phyloP scores from a whole-genome alignment of 768 basidiomycete genomes.

The Lactifluus volemus region DNA sequence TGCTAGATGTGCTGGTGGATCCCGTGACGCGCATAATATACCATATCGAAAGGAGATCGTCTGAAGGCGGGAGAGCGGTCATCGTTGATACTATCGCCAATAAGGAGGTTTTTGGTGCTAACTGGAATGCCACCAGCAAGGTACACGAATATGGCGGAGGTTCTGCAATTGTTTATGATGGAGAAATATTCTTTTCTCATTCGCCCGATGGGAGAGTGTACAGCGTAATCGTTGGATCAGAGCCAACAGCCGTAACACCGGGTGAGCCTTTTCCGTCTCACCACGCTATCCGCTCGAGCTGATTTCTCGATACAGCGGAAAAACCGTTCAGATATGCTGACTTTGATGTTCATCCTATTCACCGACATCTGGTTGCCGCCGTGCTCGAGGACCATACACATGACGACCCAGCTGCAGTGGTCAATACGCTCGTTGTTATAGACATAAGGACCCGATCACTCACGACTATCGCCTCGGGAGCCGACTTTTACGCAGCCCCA shows the following conservation, averaged over 20 bases:
- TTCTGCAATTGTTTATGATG: conserved; percentile 43
- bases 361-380: conserved; percentile 46
- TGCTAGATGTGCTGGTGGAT: conserved; percentile 47
- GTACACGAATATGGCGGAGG: conserved; percentile 73
- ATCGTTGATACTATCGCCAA: conserved; percentile 43
- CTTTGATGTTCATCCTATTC: conserved; percentile 47
- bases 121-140: conserved; percentile 46
- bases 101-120: conserved; percentile 44
- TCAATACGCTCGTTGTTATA: conserved; percentile 51
- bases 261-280: conserved; percentile 32
- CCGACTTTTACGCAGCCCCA: conserved; percentile 65
- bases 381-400: conserved; percentile 66
- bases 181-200: conserved; percentile 52
- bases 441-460: conserved; percentile 38
- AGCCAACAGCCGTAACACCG: conserved; percentile 47
- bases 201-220: conserved; percentile 47
- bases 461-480: conserved; percentile 41
- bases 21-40: conserved; percentile 37
- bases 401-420: conserved; percentile 40
- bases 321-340: conserved; percentile 53
- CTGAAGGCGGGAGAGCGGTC: conserved; percentile 45
- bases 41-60: conserved; percentile 52
- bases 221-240: conserved; percentile 24
- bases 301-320: conserved; percentile 24
- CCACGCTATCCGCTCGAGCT: background rate